Evolutionary conservation across 352 stramenopile species (phyloP).

Genomic region (Globisporangium lucens): DNA sequence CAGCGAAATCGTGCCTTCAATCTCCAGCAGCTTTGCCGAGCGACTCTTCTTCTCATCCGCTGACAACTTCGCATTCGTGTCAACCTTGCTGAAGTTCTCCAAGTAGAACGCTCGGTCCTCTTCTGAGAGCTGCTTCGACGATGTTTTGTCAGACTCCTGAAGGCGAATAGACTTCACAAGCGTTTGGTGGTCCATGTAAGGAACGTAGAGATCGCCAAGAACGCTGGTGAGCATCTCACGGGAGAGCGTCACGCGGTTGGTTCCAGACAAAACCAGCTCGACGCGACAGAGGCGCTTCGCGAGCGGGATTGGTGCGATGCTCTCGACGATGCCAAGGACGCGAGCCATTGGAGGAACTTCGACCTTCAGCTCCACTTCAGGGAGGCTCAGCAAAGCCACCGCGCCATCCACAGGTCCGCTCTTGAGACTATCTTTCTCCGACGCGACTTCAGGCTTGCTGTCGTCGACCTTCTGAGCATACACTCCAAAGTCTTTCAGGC

Average conservation of each 20-base stretch:
- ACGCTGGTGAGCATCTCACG: slow-evolving; percentile 44
- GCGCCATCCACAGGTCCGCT: slow-evolving; percentile 19
- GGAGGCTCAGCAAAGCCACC: slow-evolving; percentile 34
- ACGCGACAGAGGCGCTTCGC: slow-evolving; percentile 36
- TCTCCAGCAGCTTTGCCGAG: slow-evolving; percentile 31
- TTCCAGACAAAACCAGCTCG: slow-evolving; percentile 34
- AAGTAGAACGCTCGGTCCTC: slow-evolving; percentile 57
- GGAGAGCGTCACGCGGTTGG: slow-evolving; percentile 40
- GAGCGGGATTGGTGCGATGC: slow-evolving; percentile 47
- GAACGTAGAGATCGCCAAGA: slow-evolving; percentile 52
- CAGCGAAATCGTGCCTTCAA: slow-evolving; percentile 46
- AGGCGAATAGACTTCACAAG: slow-evolving; percentile 50
- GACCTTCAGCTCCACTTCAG: slow-evolving; percentile 40
- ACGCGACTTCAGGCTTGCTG: slow-evolving; percentile 9
- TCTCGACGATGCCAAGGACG: slow-evolving; percentile 54
- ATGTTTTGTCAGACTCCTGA: slow-evolving; percentile 38
- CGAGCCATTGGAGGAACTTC: slow-evolving; percentile 55
- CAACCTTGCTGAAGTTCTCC: slow-evolving; percentile 41
- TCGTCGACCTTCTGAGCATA: slow-evolving; percentile 28
- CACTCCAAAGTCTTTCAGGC: slow-evolving; percentile 46
- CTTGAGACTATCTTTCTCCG: slow-evolving; percentile 23
- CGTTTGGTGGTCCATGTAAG: slow-evolving; percentile 50
- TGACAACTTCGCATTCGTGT: slow-evolving; percentile 41
- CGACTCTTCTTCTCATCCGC: slow-evolving; percentile 37
- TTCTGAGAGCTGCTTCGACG: slow-evolving; percentile 31